A percentile compares a stretch with the other conserved stretches of the same genome.
phyloP scores from a whole-genome alignment of 2,329 filamentous ascomycete species.

The Apiospora sp. region DNA sequence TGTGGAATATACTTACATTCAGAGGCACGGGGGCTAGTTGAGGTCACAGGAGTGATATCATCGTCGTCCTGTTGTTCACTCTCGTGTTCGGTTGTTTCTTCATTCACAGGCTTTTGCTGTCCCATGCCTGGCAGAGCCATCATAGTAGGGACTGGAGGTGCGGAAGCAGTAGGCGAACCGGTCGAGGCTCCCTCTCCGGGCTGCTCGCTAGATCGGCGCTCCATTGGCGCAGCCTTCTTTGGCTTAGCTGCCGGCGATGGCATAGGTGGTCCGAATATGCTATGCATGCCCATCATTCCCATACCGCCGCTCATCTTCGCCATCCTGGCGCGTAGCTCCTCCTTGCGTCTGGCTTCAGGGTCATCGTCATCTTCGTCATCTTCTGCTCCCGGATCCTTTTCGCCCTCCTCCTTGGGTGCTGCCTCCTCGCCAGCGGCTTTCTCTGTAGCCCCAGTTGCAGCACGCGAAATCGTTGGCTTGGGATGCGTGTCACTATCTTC shows the following conservation, averaged over 20 bases:
- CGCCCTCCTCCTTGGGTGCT: slow-evolving; percentile 53
- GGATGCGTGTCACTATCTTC: slow-evolving; percentile 75
- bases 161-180: slow-evolving; percentile 54
- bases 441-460: slow-evolving; percentile 48
- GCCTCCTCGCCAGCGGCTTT: slow-evolving; percentile 46
- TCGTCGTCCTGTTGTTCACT: slow-evolving; percentile 51
- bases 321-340: slow-evolving; percentile 94
- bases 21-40: slow-evolving; percentile 36
- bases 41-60: slow-evolving; percentile 39
- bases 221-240: slow-evolving; percentile 63
- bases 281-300: slow-evolving; percentile 76
- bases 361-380: slow-evolving; percentile 87
- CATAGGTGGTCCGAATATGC: slow-evolving; percentile 84
- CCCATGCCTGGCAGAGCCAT: slow-evolving; percentile 79
- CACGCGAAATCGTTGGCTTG: slow-evolving; percentile 48
- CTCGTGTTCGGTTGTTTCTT: slow-evolving; percentile 55
- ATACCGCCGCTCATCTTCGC: slow-evolving; percentile 98
- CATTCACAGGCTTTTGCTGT: slow-evolving; percentile 57
- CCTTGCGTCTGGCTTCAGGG: slow-evolving; percentile 82
- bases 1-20: slow-evolving; percentile 38
- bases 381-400: slow-evolving; percentile 67
- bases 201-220: slow-evolving; percentile 52
- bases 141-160: slow-evolving; percentile 64
- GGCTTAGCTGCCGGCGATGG: slow-evolving; percentile 55
- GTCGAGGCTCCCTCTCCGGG: slow-evolving; percentile 53